Evolutionary conservation across 176 grass and related monocot genomes (phyloP).

Genomic region (Aechmea fasciata): DNA sequence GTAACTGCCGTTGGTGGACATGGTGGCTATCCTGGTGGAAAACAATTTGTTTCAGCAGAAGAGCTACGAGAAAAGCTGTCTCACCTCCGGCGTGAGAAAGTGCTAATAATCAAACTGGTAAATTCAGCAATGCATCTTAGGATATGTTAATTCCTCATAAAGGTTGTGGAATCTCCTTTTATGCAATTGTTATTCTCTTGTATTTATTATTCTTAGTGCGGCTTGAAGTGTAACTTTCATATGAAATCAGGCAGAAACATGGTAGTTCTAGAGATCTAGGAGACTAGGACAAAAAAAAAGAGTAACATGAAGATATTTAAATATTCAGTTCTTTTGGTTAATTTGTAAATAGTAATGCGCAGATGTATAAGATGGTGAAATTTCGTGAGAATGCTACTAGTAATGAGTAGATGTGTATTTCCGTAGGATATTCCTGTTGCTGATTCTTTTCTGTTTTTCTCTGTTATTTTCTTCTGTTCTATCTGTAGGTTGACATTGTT

Average conservation of each 20-base stretch:
- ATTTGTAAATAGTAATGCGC: neutral
- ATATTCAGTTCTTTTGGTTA: neutral
- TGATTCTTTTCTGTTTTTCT: neutral
- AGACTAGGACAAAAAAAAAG: neutral
- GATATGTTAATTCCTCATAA: neutral
- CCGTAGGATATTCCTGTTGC: neutral
- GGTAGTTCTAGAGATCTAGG: neutral
- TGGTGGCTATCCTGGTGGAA: conserved; percentile 84
- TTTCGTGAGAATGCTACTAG: neutral
- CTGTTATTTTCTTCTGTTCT: neutral
- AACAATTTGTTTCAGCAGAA: conserved; percentile 71
- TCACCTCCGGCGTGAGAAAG: conserved; percentile 68
- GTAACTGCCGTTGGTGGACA: conserved; percentile 90
- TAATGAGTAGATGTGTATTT: neutral
- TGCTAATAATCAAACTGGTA: conserved; percentile 75
- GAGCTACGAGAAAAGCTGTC: conserved; percentile 64
- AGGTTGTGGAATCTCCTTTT: neutral
- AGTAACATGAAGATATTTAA: neutral
- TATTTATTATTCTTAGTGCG: neutral
- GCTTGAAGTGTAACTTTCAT: neutral
- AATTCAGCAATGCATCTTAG: neutral
- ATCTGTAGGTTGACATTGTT: conserved; percentile 78
- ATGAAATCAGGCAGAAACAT: neutral
- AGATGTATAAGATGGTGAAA: neutral
- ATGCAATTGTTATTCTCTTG: neutral